These are phyloP conservation scores for Abortiporus biennis DNA, from an alignment of 1,284 basidiomycete species.

Conservation along the genomic window DNA sequence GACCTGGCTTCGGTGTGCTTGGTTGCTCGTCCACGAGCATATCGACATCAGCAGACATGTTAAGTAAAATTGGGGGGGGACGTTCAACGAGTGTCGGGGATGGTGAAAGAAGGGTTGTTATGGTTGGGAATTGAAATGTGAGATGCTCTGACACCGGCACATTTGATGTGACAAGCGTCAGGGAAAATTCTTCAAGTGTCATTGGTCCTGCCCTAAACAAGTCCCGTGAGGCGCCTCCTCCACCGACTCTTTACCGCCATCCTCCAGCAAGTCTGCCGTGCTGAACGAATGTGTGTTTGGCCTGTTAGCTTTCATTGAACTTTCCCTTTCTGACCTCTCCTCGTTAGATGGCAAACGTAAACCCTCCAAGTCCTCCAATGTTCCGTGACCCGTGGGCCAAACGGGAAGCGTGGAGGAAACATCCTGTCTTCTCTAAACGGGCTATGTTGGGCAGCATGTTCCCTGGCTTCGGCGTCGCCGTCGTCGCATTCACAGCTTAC, in stretches of 20 bases:
- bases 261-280: slow-evolving; percentile 4
- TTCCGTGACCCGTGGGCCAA: slow-evolving; percentile 95
- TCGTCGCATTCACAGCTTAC: slow-evolving; percentile 87
- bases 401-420: slow-evolving; percentile 89
- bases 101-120: slow-evolving; percentile 12
- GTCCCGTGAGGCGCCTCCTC: slow-evolving; percentile 25
- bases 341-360: slow-evolving; percentile 41
- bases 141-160: slow-evolving; percentile 19
- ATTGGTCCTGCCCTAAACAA: slow-evolving; percentile 54
- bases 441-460: slow-evolving; percentile 85
- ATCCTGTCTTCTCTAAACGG: slow-evolving; percentile 79
- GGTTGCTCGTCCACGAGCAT: slow-evolving; percentile 61
- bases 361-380: slow-evolving; percentile 40
- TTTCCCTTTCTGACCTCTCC: too few species aligned
- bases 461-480: slow-evolving; percentile 89
- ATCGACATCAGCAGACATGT: slow-evolving; percentile 40
- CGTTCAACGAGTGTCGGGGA: slow-evolving; percentile 1
- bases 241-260: slow-evolving; percentile 11
- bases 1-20: slow-evolving; percentile 36
- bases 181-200: slow-evolving; percentile 37
- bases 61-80: slow-evolving; percentile 9
- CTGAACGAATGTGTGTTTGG: slow-evolving; percentile 7
- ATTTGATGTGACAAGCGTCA: slow-evolving; percentile 22
- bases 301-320: slow-evolving; percentile 6
- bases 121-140: slow-evolving; percentile 14